These are phyloP conservation scores for Collariella sp. DNA, from an alignment of 495 filamentous ascomycete genomes.

Conservation along the genomic window DNA sequence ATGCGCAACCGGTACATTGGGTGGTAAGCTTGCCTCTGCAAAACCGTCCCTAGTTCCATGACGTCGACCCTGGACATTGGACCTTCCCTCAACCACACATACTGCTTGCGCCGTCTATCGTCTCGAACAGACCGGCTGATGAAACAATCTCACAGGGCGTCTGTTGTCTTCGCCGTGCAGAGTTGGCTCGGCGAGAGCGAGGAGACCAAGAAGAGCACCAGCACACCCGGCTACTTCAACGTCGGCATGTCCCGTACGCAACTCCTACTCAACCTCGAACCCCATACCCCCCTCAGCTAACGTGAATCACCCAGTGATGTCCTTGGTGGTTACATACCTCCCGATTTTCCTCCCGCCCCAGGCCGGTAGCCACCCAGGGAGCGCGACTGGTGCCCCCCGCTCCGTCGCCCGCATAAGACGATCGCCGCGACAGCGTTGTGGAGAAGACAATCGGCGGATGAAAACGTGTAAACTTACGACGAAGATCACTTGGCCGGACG, in stretches of 20 bases:
- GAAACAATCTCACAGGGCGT: slow-evolving; percentile 47
- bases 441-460: not conserved
- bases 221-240: slow-evolving; percentile 74
- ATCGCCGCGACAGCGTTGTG: not conserved
- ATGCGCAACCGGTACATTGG: slow-evolving; percentile 83
- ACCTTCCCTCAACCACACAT: not conserved
- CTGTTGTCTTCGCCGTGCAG: slow-evolving; percentile 77
- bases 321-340: slow-evolving; percentile 72
- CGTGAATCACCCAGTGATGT: slow-evolving; percentile 51
- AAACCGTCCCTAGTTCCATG: too few species aligned
- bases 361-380: slow-evolving; percentile 21
- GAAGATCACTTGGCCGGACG: too few species aligned
- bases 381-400: slow-evolving; percentile 35
- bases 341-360: slow-evolving; percentile 71
- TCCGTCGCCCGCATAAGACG: slow-evolving; percentile 28
- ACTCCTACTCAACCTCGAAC: not conserved
- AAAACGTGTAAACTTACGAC: not conserved
- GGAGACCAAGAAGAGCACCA: slow-evolving; percentile 55
- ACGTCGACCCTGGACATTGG: not conserved
- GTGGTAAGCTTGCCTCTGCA: slow-evolving; percentile 48
- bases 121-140: not conserved
- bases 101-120: not conserved
- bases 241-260: slow-evolving; percentile 77
- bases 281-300: slow-evolving; percentile 12
- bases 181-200: slow-evolving; percentile 78